Base-by-base conservation (phyloP, 768 basidiomycete species). In the Xerocomus brunneocitrinus region DNA sequence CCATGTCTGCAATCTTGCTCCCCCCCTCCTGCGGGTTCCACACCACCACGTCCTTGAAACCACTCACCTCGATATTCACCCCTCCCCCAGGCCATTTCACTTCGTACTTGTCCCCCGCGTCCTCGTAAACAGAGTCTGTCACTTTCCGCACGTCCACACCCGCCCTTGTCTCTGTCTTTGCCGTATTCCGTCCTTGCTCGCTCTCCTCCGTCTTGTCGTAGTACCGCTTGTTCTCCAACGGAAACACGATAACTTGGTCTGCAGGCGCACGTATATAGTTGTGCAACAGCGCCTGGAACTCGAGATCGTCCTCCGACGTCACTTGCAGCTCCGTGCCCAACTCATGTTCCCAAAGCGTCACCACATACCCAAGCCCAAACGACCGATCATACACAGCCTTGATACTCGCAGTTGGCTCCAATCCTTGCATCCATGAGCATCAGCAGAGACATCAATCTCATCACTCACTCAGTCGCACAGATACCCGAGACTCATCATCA, bases 241-340 rank as follows among this genome's bases (percentile, higher is more conserved):
- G 80, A 8, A 75, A 74, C 57, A 92, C 75, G 3, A 78, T 68
- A n/a, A 83, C 82, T 4, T 81, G 62, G 54, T 79, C 69, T 14
- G 84, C 71, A 42, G 87, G 82, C 42, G 82, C 81, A 9, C 79
- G 79, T 58, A 97, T 79, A 71, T 99, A 99, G 46, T 82, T 93
- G 71, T 99, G 97, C 50, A 99, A 79, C 42, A 98, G 77, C 2
- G 93, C 89, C 68, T 99, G 97, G 75, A 95, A 98, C 65, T 87
- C 83, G 39, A 98, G 77, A 5, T 64, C 57, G 40, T 79, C 75
- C 0, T 73, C 63, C 3, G 69, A 95, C 58, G 77, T 77, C 57
- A 98, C 87, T 63, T 89, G 85, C 6, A 97, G 76, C 63, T 87
- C 82, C 34, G 92, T 91, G 58, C 77, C 80, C 58, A 98, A 76